Base-by-base conservation (phyloP, 495 filamentous ascomycete genomes). In the Lasiosphaeria miniovina region DNA sequence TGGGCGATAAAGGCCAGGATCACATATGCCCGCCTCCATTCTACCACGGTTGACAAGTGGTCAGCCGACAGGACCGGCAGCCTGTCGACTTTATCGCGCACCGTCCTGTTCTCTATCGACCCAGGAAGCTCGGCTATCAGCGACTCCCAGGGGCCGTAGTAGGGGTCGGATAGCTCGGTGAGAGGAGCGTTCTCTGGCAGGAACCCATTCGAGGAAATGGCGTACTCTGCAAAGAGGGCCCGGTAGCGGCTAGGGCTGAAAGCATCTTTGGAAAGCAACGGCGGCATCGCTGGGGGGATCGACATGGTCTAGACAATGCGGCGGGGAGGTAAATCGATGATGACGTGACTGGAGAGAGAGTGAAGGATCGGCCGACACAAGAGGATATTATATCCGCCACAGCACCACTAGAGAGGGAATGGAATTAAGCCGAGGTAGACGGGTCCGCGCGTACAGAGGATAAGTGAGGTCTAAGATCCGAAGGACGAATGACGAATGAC, bases 1-100 rank as follows among this genome's bases (percentile, higher is more conserved):
- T 96, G 93, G 10, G 90, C 75, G 64, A 96, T 85, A 65, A 96
- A 93, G 9, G 81, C 87, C 50, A 96, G 78, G 36, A 94, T 75
- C 24, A 86, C 80, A 73, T 95, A 96, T 52, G 91, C 91, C 65
- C 91, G 79, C 50, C 92, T 95, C 90, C 90, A 93, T 76, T 96
- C 89, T 24, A 80, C 71, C 63, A 90, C 88, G 9, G 80, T 79
- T 24, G 78, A 74, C 46, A 96, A 75, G 49, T 82, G 76, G 24
- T 78, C 75, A 3, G 88, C 89, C 6, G 84, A 85, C 8, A 96
- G 76, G 6, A 91, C 62, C 0, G 90, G 88, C 14, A 96, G 77
- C n/a, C 69, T 65, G 56, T 91, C 82, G 34, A 93, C 80, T n/a
- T 83, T 76, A 4, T 75, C 69, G 31, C 89, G 83, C 36, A 96